phyloP scores from a whole-genome alignment of 495 filamentous ascomycete species.

The Hypoxylon subgilvum region DNA sequence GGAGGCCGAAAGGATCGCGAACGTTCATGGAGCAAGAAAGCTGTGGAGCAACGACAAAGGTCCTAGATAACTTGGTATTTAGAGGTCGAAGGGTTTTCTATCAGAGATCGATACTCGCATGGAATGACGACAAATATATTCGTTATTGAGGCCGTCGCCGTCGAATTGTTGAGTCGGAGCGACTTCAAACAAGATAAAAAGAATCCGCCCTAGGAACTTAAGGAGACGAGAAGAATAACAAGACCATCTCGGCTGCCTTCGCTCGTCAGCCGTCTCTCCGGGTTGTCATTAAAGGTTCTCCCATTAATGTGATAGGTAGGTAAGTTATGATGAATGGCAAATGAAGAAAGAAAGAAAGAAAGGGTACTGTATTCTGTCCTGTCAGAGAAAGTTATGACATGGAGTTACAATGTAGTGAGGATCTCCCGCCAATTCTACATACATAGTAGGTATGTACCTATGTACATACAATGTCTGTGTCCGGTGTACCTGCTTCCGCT shows the following conservation, averaged over 20 bases:
- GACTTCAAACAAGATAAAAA: no score
- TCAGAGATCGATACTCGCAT: not conserved
- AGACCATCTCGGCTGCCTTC: slow-evolving; percentile 11
- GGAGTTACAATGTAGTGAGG: no score
- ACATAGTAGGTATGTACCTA: not conserved
- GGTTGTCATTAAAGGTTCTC: slow-evolving; percentile 4
- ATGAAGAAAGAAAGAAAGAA: no score
- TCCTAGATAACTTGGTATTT: not conserved
- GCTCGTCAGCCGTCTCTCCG: slow-evolving; percentile 1
- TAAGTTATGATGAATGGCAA: slow-evolving; percentile 13
- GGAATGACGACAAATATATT: not conserved
- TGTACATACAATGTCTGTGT: not conserved
- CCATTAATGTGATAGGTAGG: slow-evolving; percentile 2
- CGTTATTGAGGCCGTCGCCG: not conserved
- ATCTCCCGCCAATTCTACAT: not conserved
- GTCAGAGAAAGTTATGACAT: no score
- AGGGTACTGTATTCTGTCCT: no score
- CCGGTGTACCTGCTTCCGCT: slow-evolving; percentile 13
- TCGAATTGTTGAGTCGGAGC: no score
- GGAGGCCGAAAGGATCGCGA: slow-evolving; percentile 59
- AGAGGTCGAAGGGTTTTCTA: not conserved
- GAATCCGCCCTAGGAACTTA: slow-evolving; percentile 5
- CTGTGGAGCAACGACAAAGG: slow-evolving; percentile 26
- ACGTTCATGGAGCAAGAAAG: slow-evolving; percentile 54
- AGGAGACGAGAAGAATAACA: not conserved